A percentile compares a stretch with the other conserved stretches of the same genome.
Conservation (phyloP, 495 filamentous ascomycete genomes). For the Saxispiralis lemnorum region DNA sequence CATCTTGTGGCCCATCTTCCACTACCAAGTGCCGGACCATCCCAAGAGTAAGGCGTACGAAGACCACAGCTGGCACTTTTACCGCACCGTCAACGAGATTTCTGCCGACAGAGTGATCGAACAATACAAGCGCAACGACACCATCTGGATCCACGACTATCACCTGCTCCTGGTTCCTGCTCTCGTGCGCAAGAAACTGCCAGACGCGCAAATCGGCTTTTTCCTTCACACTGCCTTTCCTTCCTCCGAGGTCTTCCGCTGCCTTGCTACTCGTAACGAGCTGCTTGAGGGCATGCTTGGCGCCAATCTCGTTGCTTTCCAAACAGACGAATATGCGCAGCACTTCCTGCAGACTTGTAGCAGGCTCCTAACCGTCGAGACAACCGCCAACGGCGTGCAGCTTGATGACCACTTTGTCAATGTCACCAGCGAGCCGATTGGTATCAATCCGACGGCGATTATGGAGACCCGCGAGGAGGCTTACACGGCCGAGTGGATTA, state of each 20-base stretch:
- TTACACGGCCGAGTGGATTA: conserved; percentile 60
- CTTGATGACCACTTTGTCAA: conserved; percentile 87
- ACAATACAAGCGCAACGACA: conserved; percentile 69
- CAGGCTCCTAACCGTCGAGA: conserved; percentile 67
- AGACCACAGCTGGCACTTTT: conserved; percentile 90
- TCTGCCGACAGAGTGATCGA: conserved; percentile 70
- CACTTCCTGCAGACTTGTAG: conserved; percentile 92
- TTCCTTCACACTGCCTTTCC: conserved; percentile 91
- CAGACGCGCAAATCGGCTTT: conserved; percentile 84
- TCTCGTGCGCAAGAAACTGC: conserved; percentile 71
- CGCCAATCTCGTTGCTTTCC: conserved; percentile 78
- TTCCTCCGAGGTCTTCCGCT: conserved; percentile 86
- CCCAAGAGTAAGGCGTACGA: conserved; percentile 95
- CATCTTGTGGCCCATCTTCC: conserved; percentile 47
- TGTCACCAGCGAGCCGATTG: conserved; percentile 56
- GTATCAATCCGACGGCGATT: conserved; percentile 66
- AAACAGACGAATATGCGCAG: conserved; percentile 76
- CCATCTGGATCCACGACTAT: conserved; percentile 90
- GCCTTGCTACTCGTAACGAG: conserved; percentile 64
- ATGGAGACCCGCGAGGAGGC: conserved; percentile 50
- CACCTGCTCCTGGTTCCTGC: conserved; percentile 78
- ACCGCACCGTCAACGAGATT: conserved; percentile 72
- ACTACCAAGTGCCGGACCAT: conserved; percentile 83
- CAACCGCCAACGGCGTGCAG: conserved; percentile 70
- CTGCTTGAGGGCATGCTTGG: conserved; percentile 81